Percentiles rank a stretch among this genome's conserved stretches.
Evolutionary conservation across 1,139 yeast species (phyloP).

Genomic region (Yamadazyma friedrichii): DNA sequence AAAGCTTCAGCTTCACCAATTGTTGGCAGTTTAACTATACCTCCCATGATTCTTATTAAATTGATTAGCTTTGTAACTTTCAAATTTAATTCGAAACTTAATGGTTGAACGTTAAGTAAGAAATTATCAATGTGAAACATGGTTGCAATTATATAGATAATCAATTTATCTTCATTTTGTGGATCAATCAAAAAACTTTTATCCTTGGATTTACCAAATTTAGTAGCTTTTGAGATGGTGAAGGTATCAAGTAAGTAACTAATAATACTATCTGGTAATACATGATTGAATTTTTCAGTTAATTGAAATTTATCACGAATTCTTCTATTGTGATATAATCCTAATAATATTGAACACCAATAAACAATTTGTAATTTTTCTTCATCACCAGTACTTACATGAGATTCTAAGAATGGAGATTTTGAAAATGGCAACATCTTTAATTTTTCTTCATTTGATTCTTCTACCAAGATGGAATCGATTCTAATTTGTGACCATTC

Average conservation of each 20-base stretch:
- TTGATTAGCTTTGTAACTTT: slow-evolving; percentile 73
- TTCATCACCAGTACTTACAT: slow-evolving; percentile 48
- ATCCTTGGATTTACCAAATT: slow-evolving; percentile 71
- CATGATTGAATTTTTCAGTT: slow-evolving; percentile 54
- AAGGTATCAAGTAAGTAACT: slow-evolving; percentile 73
- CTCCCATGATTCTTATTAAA: slow-evolving; percentile 80
- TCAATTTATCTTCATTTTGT: slow-evolving; percentile 77
- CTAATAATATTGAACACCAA: slow-evolving; percentile 76
- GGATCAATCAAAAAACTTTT: slow-evolving; percentile 80
- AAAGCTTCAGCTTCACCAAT: slow-evolving; percentile 80
- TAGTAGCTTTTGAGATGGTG: slow-evolving; percentile 62
- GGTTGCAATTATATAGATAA: slow-evolving; percentile 74
- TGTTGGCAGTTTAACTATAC: slow-evolving; percentile 71
- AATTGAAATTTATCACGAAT: slow-evolving; percentile 59
- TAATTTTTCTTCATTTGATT: slow-evolving; percentile 46
- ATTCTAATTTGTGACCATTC: slow-evolving; percentile 69
- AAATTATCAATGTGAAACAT: slow-evolving; percentile 76
- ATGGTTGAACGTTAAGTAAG: slow-evolving; percentile 71
- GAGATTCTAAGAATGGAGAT: slow-evolving; percentile 53
- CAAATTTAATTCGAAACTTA: slow-evolving; percentile 81
- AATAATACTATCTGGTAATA: slow-evolving; percentile 70
- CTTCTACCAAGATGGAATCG: slow-evolving; percentile 50
- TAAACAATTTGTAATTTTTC: slow-evolving; percentile 68
- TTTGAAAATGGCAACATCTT: slow-evolving; percentile 60
- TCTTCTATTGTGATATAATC: slow-evolving; percentile 75